Evolutionary conservation across 306 rosid species (phyloP).

Genomic region (Chamaecrista fasciculata): DNA sequence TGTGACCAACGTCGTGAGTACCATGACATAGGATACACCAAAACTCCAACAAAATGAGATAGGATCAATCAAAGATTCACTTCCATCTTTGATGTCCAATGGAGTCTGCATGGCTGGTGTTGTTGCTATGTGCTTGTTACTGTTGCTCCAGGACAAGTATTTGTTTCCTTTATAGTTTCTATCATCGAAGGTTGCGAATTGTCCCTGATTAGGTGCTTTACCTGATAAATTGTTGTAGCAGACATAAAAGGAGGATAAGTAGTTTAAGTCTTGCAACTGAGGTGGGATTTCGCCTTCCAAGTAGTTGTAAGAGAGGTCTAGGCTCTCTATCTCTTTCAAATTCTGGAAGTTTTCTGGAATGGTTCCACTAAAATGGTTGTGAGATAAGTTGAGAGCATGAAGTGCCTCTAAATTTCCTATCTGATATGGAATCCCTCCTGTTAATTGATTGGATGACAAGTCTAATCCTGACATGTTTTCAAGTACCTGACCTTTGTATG

Average conservation of each 20-base stretch:
- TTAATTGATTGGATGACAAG: constrained; percentile 23
- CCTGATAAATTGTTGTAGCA: constrained; percentile 26
- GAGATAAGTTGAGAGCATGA: constrained; percentile 24
- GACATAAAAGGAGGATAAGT: constrained; percentile 17
- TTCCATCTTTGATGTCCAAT: background rate
- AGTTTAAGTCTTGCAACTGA: background rate
- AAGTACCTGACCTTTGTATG: background rate
- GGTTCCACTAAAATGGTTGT: background rate
- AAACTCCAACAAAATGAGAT: constrained; percentile 9
- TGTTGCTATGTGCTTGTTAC: background rate
- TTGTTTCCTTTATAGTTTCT: constrained; percentile 16
- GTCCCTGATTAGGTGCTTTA: background rate
- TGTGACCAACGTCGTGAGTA: background rate
- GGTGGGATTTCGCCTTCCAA: constrained; percentile 28
- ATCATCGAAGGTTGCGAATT: constrained; percentile 14
- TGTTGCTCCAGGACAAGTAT: background rate
- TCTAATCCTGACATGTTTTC: constrained; percentile 28
- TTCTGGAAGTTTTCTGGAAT: constrained; percentile 21
- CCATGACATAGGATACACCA: background rate
- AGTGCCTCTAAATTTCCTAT: constrained; percentile 1
- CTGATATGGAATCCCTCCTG: constrained; percentile 20
- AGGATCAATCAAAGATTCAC: background rate
- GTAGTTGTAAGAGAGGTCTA: constrained; percentile 28
- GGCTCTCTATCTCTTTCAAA: constrained; percentile 1
- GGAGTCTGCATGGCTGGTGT: background rate